Percentiles rank a stretch among this genome's conserved stretches.
Evolutionary conservation across 495 filamentous ascomycete genomes (phyloP).

Genomic region (Xylaria intraflava): DNA sequence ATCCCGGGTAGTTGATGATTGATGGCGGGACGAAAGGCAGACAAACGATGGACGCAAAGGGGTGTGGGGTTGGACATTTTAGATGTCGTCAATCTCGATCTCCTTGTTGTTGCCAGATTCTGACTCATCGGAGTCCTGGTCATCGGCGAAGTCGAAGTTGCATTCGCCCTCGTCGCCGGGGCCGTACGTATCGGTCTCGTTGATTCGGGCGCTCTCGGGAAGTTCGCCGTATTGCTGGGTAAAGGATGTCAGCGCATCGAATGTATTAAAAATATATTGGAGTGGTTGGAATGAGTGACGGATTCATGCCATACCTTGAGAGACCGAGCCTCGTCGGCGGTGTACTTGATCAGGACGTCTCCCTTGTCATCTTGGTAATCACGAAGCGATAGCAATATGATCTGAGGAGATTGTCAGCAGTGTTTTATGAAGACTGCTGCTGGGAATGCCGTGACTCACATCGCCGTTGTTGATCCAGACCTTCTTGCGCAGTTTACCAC

Average conservation of each 20-base stretch:
- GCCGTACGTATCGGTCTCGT: slow-evolving; percentile 92
- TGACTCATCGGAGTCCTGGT: slow-evolving; percentile 65
- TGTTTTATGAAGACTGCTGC: neutral
- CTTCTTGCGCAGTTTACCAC: slow-evolving; percentile 97
- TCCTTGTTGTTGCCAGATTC: slow-evolving; percentile 55
- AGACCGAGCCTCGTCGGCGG: slow-evolving; percentile 88
- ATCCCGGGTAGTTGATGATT: neutral
- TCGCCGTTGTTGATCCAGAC: slow-evolving; percentile 98
- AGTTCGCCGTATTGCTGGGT: slow-evolving; percentile 80
- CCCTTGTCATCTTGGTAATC: slow-evolving; percentile 99
- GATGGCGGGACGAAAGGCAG: neutral
- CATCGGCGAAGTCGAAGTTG: slow-evolving; percentile 82
- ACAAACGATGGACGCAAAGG: neutral
- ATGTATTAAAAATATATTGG: neutral
- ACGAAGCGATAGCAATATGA: slow-evolving; percentile 91
- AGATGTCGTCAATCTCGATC: slow-evolving; percentile 72
- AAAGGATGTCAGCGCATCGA: slow-evolving; percentile 35
- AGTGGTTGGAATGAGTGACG: neutral
- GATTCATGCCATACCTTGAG: slow-evolving; percentile 38
- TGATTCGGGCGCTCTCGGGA: slow-evolving; percentile 97
- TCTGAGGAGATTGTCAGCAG: slow-evolving; percentile 29
- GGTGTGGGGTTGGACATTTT: slow-evolving; percentile 14
- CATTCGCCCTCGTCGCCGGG: slow-evolving; percentile 67
- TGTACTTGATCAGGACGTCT: slow-evolving; percentile 98
- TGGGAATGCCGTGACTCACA: slow-evolving; percentile 4